phyloP scores from a whole-genome alignment of 306 rosid species.

The Purshia tridentata region DNA sequence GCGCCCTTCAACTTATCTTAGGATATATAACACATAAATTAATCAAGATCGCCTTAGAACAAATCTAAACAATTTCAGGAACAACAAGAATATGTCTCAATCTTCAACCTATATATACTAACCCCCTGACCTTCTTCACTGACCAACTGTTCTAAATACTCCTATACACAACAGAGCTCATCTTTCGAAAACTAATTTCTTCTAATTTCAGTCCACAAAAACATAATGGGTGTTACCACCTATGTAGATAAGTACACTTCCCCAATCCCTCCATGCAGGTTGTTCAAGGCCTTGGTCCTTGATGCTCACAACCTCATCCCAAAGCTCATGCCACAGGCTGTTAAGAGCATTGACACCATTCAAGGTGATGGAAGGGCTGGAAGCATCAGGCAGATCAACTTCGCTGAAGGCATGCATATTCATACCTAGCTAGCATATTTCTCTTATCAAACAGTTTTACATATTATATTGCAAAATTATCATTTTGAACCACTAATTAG shows the following conservation, averaged over 20 bases:
- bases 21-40: not conserved
- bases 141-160: conserved; percentile 5
- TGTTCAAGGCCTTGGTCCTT: conserved; percentile 39
- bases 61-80: not conserved
- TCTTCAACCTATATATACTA: not conserved
- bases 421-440: not conserved
- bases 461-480: not conserved
- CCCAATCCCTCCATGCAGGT: conserved; percentile 22
- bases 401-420: conserved; percentile 21
- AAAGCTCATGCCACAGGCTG: conserved; percentile 21
- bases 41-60: not conserved
- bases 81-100: not conserved
- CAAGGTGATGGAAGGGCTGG: conserved; percentile 42
- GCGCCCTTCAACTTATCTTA: not conserved
- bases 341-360: conserved; percentile 21
- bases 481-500: not conserved
- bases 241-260: conserved; percentile 18
- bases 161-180: not conserved
- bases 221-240: conserved; percentile 33
- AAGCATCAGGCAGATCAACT: conserved; percentile 37
- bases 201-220: not conserved
- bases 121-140: conserved; percentile 3
- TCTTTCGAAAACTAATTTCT: not conserved
- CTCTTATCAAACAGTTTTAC: not conserved
- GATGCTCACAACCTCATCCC: conserved; percentile 40